Base-by-base conservation (phyloP, 108 stramenopile species). In the Cylindrotheca closterium region DNA sequence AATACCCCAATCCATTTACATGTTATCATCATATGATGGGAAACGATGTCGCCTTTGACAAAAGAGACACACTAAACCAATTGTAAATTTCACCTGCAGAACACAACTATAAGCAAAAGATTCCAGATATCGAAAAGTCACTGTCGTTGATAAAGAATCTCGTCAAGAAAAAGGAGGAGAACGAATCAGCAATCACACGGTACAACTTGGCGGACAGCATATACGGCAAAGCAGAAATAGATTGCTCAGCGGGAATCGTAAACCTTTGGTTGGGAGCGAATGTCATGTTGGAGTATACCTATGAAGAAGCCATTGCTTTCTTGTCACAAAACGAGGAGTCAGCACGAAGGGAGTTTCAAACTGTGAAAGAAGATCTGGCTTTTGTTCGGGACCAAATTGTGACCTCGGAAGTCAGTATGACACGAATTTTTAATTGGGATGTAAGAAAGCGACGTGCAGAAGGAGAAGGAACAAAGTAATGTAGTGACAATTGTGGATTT, bases 211-310 rank as follows among this genome's bases (percentile, higher is more conserved):
- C 91, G 4, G 98, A 99, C 73, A 95, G 84, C 28, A 75, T 99
- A n/a, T 98, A 95, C 63, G 89, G 92, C 22, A 93, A 95, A 59
- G 98, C 98, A 0, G 84, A 95, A 57, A 78, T 99, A 17, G 92
- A 94, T 69, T 60, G 52, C 7, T 77, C 83, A 18, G 60, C 74
- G 57, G 96, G 93, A 0, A 93, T 79, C 47, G 98, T 99, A 7
- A 97, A 97, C 82, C 70, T 99, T 33, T 99, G 98, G 98, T 71
- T 99, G 31, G 98, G 98, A 27, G 98, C 97, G 48, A 95, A 96
- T 86, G 97, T 98, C 56, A 98, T 99, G 98, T 67, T 99, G 70
- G 97, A 99, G 61, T 99, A 98, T 79, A 92, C 94, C 24, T 98
- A 98, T 73, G 86, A 94, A 17, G 98, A 99, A 52, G 98, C 97